Base-by-base conservation (phyloP, 305 asterid species). In the Rubia peregrina region DNA sequence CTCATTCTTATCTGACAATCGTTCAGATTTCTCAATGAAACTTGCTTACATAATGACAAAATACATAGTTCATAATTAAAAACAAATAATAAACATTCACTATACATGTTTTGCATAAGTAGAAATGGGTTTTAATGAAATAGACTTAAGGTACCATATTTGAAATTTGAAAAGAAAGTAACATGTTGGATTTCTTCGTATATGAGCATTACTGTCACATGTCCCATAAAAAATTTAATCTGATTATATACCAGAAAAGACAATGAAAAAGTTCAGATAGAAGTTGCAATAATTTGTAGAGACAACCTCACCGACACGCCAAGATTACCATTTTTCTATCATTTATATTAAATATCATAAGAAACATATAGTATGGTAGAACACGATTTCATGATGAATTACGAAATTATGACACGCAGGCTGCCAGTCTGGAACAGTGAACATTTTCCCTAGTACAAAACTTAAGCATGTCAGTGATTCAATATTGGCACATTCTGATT, bases 241-340 rank as follows among this genome's bases (percentile, higher is more conserved):
- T 38, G 24, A 63, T n/a, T n/a, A 16, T 1, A 4, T 16, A 33
- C 2, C 6, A 36, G 3, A 7, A 1, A n/a, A 49, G 2, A 49
- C 41, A 7, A 19, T 21, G 8, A 38, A 46, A 49, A 22, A 12
- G 38, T 63, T n/a, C 42, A 30, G 56, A 61, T 4, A 11, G 55
- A 69, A 69, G 71, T 14, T 46, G n/a, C 26, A 33, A 60, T 40
- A 33, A 67, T 40, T 64, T 49, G 57, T 88, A 46, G 82, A 48
- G 61, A 21, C 80, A 53, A 48, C 75, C 71, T 72, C 77, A 40
- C 46, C 41, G 3, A 51, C 21, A 73, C 79, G 71, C 80, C 87
- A 70, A 51, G 19, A 17, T 51, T 51, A 17, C 14, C 21, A 14
- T 49, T 49, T 49, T 51, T 7, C 7, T 51, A 17, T 8, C 57